Conservation (phyloP, 768 basidiomycete genomes). For the Phallus indusiatus region DNA sequence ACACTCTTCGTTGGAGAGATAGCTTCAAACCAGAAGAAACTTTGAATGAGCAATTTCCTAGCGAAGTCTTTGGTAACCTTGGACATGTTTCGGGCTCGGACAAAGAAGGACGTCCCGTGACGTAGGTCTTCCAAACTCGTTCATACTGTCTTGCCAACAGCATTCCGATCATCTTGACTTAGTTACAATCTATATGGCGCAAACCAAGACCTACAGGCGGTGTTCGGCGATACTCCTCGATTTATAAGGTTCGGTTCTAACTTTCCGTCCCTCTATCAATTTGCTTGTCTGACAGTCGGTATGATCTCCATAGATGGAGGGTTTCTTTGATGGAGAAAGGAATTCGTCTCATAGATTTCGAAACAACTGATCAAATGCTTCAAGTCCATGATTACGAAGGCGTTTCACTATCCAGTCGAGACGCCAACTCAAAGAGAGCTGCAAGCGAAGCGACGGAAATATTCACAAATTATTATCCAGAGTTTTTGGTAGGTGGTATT, state of each 20-base stretch:
- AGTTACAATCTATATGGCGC: constrained; percentile 80
- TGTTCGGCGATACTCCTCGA: constrained; percentile 67
- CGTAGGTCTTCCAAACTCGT: constrained; percentile 35
- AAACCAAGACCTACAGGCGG: constrained; percentile 50
- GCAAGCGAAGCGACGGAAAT: constrained; percentile 66
- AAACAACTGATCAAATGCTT: constrained; percentile 58
- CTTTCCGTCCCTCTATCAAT: constrained; percentile 1
- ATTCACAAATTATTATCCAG: constrained; percentile 72
- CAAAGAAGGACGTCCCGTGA: constrained; percentile 58
- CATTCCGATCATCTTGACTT: background rate
- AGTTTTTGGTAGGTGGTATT: constrained; percentile 47
- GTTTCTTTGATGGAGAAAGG: constrained; percentile 68
- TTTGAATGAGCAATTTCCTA: constrained; percentile 50
- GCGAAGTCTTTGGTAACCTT: constrained; percentile 53
- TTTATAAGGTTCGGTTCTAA: constrained; percentile 53
- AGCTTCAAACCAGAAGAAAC: constrained; percentile 54
- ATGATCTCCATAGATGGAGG: constrained; percentile 48
- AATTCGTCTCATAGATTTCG: constrained; percentile 57
- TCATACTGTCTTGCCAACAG: background rate
- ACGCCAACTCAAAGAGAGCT: constrained; percentile 67
- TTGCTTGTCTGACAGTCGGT: constrained; percentile 8
- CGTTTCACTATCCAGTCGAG: constrained; percentile 53
- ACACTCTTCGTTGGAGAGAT: constrained; percentile 62
- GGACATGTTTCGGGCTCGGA: constrained; percentile 63
- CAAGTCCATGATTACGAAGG: constrained; percentile 80